Evolutionary conservation across 2,329 filamentous ascomycete species (phyloP), one percentile per base, ranked within the genome.

Genomic region (Curvularia sp.): DNA sequence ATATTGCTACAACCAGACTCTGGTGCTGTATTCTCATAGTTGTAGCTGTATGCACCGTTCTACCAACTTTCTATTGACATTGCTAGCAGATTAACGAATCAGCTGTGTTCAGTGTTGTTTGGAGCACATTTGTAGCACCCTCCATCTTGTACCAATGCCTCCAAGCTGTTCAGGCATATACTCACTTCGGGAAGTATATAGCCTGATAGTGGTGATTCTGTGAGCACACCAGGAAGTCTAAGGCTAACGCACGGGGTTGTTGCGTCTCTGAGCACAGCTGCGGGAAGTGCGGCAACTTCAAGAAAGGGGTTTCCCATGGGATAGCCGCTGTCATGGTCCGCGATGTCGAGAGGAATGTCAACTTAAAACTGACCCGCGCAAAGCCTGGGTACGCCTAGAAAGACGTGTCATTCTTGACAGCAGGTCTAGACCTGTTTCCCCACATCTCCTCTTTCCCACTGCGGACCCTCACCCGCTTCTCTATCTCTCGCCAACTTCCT

Each of bases 401-500:
- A 48, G n/a, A 30, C 4, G 1, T 3, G 18, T 8, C n/a, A 5
- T 41, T 30, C 24, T 3, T 9, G 18, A 31, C 18, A 22, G 28
- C 9, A 13, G 30, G 2, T 4, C 3, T 53, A n/a, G 35, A 22
- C 30, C 2, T 47, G 2, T 26, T 59, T 51, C 1, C 53, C 57
- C 6, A 59, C 58, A 33, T 60, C 54, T 7, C 57, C 57, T 47
- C 57, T 57, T 3, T 31, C 57, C 61, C 61, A 63, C 1, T 51
- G 28, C 3, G 61, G 61, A 0, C 61, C 61, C 20, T 63, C 43
- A 0, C 55, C 62, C n/a, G 60, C 58, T 9, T 54, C 49, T 28
- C 24, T 57, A 20, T 66, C 64, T 41, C 35, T 60, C 5, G 63
- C 64, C 24, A 63, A 20, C 42, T 60, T 65, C 51, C 26, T 57